Base-by-base conservation (phyloP, 495 filamentous ascomycete genomes). In the Podospora sp. region DNA sequence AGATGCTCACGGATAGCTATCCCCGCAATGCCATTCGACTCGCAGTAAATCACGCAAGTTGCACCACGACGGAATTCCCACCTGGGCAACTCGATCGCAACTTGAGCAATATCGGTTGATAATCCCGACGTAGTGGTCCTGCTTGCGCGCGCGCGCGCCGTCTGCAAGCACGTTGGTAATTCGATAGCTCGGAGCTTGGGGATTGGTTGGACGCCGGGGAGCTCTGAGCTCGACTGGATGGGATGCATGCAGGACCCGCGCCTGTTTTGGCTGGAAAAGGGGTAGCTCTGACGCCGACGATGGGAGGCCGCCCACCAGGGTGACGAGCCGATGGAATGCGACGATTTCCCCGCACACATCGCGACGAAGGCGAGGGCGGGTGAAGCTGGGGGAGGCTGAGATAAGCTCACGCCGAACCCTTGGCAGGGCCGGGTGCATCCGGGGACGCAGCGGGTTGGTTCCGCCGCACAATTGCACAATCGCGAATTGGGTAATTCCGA, bases 171-270 rank as follows among this genome's bases (percentile, higher is more conserved):
- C 25, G 16, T 27, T 59, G 4, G 56, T 2, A 1, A 24, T 5
- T 63, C 46, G 61, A 63, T 63, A 63, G 61, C 61, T 63, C 61
- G 18, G 25, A 63, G 61, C 61, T 63, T 14, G 16, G 46, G 22
- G 61, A 63, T 63, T 63, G 61, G 61, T 11, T 12, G 40, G 40
- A 46, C 40, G 16, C 61, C 20, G 33, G 29, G 33, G 59, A 62
- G 59, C 59, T 61, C 24, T 6, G 52, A 55, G 52, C 52, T 55
- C 20, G 14, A 55, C 52, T 33, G 29, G 29, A 33, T 33, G 29
- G 29, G 4, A 8, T 33, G 27, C 56, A 46, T 46, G 12, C 16
- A 46, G 40, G 40, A 46, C 40, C 40, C 29, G 29, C 4, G 29
- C 4, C 29, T 33, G 29, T 33, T 33, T 33, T 6, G 12, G 40